These are phyloP conservation scores for Mycosarcoma maydis DNA, from an alignment of 1,284 basidiomycete species.

Conservation along the genomic window DNA sequence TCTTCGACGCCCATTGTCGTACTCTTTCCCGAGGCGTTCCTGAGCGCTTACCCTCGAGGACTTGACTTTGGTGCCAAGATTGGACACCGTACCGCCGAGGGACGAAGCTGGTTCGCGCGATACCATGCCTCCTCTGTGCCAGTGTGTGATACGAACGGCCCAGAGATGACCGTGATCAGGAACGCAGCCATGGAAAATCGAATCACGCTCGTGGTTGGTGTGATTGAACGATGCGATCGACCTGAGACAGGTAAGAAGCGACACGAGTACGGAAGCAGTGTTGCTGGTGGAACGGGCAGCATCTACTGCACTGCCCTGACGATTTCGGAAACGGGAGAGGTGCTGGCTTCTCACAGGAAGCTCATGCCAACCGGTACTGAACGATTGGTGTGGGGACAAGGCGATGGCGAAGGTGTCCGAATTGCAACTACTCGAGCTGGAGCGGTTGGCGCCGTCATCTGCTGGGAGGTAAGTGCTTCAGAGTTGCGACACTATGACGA, in stretches of 20 bases:
- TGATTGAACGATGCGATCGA: slow-evolving; percentile 73
- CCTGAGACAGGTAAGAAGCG: slow-evolving; percentile 27
- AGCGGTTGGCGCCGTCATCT: slow-evolving; percentile 34
- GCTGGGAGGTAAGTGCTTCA: slow-evolving; percentile 16
- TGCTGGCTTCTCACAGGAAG: slow-evolving; percentile 77
- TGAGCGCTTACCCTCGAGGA: slow-evolving; percentile 67
- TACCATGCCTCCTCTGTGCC: slow-evolving; percentile 44
- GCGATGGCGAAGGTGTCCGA: slow-evolving; percentile 64
- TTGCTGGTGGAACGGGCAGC: slow-evolving; percentile 71
- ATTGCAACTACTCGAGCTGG: slow-evolving; percentile 62
- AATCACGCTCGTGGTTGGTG: slow-evolving; percentile 73
- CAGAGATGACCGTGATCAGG: slow-evolving; percentile 33
- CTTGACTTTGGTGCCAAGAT: slow-evolving; percentile 54
- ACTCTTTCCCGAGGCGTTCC: slow-evolving; percentile 79
- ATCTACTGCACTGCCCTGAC: slow-evolving; percentile 78
- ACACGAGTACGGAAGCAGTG: slow-evolving; percentile 31
- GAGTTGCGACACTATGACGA: no score
- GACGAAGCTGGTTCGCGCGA: slow-evolving; percentile 43
- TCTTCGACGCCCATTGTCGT: slow-evolving; percentile 67
- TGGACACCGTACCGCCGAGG: slow-evolving; percentile 43
- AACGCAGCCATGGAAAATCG: slow-evolving; percentile 35
- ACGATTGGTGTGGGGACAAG: slow-evolving; percentile 76
- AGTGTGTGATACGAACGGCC: slow-evolving; percentile 38
- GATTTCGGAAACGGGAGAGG: slow-evolving; percentile 73
- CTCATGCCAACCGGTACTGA: slow-evolving; percentile 77